Evolutionary conservation across 768 basidiomycete genomes (phyloP).

Genomic region (Pleurotus pulmonarius): DNA sequence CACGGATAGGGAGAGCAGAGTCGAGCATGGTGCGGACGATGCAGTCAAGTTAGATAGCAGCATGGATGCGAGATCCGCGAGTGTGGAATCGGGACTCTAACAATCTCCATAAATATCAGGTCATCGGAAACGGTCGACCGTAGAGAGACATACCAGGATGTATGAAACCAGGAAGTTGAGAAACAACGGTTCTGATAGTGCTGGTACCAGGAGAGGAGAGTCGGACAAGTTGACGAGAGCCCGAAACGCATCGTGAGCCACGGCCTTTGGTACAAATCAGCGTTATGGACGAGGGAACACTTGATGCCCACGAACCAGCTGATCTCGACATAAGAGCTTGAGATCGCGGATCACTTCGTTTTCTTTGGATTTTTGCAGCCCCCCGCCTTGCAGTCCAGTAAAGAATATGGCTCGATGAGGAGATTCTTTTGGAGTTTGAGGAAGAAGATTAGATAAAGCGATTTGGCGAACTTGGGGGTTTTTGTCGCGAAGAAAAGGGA

Average conservation of each 20-base stretch:
- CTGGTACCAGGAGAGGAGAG: slow-evolving; percentile 60
- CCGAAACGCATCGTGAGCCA: slow-evolving; percentile 93
- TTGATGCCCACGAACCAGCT: slow-evolving; percentile 48
- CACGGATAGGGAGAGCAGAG: slow-evolving; percentile 63
- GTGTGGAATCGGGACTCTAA: slow-evolving; percentile 85
- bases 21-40: slow-evolving; percentile 60
- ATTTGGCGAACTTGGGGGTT: slow-evolving; percentile 88
- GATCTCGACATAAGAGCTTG: slow-evolving; percentile 85
- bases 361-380: slow-evolving; percentile 57
- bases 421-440: slow-evolving; percentile 71
- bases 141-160: slow-evolving; percentile 65
- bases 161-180: slow-evolving; percentile 83
- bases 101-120: not conserved
- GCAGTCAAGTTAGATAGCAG: slow-evolving; percentile 91
- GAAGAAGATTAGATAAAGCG: slow-evolving; percentile 79
- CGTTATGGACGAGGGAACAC: not conserved
- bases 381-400: slow-evolving; percentile 50
- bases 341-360: slow-evolving; percentile 73
- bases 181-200: slow-evolving; percentile 71
- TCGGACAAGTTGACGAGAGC: slow-evolving; percentile 94
- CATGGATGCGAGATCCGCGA: slow-evolving; percentile 97
- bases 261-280: slow-evolving; percentile 46
- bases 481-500: slow-evolving; percentile 80
- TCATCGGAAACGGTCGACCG: not conserved
- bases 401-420: slow-evolving; percentile 77